Evolutionary conservation across 2,329 filamentous ascomycete species (phyloP).

Genomic region (Plectosphaerella cucumerina): DNA sequence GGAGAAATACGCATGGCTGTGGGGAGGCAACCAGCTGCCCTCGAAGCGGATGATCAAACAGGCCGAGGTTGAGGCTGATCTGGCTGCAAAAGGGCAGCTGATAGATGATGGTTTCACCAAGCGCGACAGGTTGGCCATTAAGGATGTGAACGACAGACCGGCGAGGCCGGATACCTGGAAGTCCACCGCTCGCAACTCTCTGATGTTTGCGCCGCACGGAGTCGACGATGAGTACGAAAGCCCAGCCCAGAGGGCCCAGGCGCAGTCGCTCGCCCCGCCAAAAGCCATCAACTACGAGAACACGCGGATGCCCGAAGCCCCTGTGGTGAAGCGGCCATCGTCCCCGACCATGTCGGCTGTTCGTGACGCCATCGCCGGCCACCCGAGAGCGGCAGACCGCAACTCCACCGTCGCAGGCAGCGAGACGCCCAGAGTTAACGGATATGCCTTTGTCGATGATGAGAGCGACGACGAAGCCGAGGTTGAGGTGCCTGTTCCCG

Average conservation of each 20-base stretch:
- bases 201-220: conserved; percentile 80
- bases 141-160: conserved; percentile 65
- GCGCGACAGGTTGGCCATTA: conserved; percentile 57
- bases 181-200: conserved; percentile 67
- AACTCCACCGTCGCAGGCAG: conserved; percentile 57
- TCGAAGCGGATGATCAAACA: conserved; percentile 74
- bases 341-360: conserved; percentile 84
- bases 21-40: conserved; percentile 80
- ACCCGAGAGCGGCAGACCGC: conserved; percentile 56
- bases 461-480: conserved; percentile 51
- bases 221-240: conserved; percentile 59
- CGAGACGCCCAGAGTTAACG: conserved; percentile 87
- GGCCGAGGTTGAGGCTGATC: conserved; percentile 54
- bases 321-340: conserved; percentile 46
- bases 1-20: conserved; percentile 86
- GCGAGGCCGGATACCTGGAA: conserved; percentile 77
- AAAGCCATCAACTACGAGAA: conserved; percentile 78
- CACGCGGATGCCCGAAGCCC: conserved; percentile 65
- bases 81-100: conserved; percentile 42
- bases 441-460: conserved; percentile 91
- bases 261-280: conserved; percentile 67
- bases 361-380: conserved; percentile 77
- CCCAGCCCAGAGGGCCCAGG: conserved; percentile 63
- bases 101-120: conserved; percentile 51
- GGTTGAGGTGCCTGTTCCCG: conserved; percentile 27